phyloP scores from a whole-genome alignment of 495 filamentous ascomycete species.

The Talaromyces thailandensis region DNA sequence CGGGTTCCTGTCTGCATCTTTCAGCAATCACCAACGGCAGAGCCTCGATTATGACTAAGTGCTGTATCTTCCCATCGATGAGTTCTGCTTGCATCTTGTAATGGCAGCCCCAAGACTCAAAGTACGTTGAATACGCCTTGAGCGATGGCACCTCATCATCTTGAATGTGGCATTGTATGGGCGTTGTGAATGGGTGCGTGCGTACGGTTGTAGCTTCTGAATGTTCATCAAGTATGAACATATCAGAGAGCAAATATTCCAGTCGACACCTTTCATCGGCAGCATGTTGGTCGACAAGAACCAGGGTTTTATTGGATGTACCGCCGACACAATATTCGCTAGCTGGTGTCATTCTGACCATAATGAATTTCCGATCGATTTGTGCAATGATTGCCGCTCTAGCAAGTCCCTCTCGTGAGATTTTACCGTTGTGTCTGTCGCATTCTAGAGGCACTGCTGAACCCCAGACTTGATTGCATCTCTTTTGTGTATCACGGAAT shows the following conservation, averaged over 20 bases:
- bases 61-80: conserved; percentile 4
- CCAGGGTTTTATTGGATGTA: conserved; percentile 26
- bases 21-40: conserved; percentile 67
- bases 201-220: conserved; percentile 13
- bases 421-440: conserved; percentile 30
- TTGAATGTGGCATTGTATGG: conserved; percentile 54
- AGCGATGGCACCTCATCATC: conserved; percentile 50
- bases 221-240: conserved; percentile 19
- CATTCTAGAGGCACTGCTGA: neutral
- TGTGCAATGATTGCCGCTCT: conserved; percentile 64
- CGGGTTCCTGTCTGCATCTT: conserved; percentile 62
- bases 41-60: conserved; percentile 38
- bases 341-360: conserved; percentile 44
- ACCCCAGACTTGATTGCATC: neutral
- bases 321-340: neutral
- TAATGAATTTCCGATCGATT: conserved; percentile 84
- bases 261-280: conserved; percentile 83
- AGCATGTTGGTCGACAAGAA: conserved; percentile 90
- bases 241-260: conserved; percentile 54
- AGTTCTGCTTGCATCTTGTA: conserved; percentile 32
- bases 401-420: conserved; percentile 59
- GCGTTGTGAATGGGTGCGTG: conserved; percentile 25
- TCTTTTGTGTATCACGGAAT: neutral
- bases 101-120: conserved; percentile 62
- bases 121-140: conserved; percentile 39